These are phyloP conservation scores for Hygrophorus pudorinus DNA, from an alignment of 768 basidiomycete species.

Conservation along the genomic window DNA sequence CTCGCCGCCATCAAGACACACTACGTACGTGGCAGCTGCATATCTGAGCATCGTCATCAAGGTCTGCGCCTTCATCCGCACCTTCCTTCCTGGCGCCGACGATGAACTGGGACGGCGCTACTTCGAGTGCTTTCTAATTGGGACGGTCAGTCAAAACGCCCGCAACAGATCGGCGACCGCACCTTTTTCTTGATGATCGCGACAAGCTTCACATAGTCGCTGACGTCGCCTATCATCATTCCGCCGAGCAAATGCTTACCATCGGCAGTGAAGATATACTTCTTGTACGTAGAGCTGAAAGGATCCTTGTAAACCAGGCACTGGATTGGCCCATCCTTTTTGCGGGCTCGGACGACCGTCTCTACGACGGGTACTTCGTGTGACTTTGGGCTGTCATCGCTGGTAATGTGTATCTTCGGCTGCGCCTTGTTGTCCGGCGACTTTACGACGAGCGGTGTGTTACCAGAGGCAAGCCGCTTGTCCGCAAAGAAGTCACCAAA, in stretches of 20 bases:
- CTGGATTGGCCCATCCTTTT: conserved; percentile 32
- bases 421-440: conserved; percentile 9
- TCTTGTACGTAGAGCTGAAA: conserved; percentile 64
- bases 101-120: conserved; percentile 58
- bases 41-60: conserved; percentile 64
- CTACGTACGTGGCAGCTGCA: conserved; percentile 54
- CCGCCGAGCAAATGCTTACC: conserved; percentile 67
- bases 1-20: not conserved
- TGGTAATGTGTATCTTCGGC: conserved; percentile 14
- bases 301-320: conserved; percentile 64
- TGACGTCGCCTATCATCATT: conserved; percentile 72
- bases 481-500: conserved; percentile 72
- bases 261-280: conserved; percentile 56
- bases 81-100: conserved; percentile 40
- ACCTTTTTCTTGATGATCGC: conserved; percentile 62
- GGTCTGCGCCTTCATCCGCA: conserved; percentile 51
- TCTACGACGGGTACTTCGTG: not conserved
- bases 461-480: conserved; percentile 12
- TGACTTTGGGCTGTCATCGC: conserved; percentile 4
- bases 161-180: conserved; percentile 5
- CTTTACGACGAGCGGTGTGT: not conserved
- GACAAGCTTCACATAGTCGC: conserved; percentile 61
- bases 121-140: conserved; percentile 50
- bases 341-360: conserved; percentile 9
- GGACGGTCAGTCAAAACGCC: not conserved